Evolutionary conservation across 345 rosid species (phyloP), one percentile per base, ranked within the genome.

Genomic region (Ceriops decandra): DNA sequence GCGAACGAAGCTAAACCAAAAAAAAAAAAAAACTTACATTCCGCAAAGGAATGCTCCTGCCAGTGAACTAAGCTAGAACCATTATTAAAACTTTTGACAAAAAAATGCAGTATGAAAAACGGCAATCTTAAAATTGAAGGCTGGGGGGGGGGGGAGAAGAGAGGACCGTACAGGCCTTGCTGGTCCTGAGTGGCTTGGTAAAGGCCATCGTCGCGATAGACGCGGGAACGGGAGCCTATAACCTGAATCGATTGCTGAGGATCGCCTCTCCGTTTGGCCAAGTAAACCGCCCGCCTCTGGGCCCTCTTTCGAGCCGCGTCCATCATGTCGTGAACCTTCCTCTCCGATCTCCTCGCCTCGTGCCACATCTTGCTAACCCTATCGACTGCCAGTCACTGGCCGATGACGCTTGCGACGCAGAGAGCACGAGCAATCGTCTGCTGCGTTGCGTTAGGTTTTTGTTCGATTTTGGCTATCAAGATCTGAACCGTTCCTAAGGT

Each of bases 221-320:
- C 66, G 36, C 89, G 85, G 75, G 85, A 91, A 26, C 96, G 92
- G 20, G 87, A 79, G 49, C 90, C 88, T 30, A 84, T 64, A 53
- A 86, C 88, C 81, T 92, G 98, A 62, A 95, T 95, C 36, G 93
- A 90, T 63, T 91, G 98, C 74, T 86, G 88, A 20, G 97, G 99
- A 73, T 95, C 99, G 64, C 99, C 99, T 38, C 98, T 91, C 32
- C 98, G 77, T 81, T 91, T 87, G 10, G 99, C 97, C 68, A 95
- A 69, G 81, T 82, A 88, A 28, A 91, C 84, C 49, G 97, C 99
- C 63, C 97, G 81, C 30, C 99, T 68, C 74, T 91, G 98, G 3
- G 97, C 99, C 74, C 99, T 74, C 83, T 92, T 95, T 60, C 99
- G 92, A 77, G 98, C 98, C 0, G 96, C 98, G 86, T 92, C 98